phyloP scores from a whole-genome alignment of 2,329 filamentous ascomycete genomes.

The Talaromyces verruculosus region DNA sequence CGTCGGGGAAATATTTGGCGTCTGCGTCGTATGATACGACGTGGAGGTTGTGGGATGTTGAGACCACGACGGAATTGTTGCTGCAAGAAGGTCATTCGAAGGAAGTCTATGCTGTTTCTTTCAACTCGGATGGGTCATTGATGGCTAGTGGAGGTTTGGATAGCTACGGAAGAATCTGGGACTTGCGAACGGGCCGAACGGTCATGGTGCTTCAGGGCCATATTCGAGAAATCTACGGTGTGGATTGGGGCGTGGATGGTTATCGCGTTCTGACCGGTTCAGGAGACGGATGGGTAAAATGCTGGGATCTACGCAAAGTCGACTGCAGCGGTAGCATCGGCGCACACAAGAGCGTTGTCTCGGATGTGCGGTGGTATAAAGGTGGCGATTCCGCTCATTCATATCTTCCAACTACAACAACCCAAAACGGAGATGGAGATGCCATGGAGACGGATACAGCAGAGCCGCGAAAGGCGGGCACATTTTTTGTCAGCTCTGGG shows the following conservation, averaged over 20 bases:
- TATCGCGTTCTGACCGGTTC: constrained; percentile 91
- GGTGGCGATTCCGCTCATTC: constrained; percentile 72
- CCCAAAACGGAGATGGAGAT: constrained; percentile 69
- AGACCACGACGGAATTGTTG: constrained; percentile 77
- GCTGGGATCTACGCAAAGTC: constrained; percentile 94
- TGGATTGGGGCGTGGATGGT: constrained; percentile 91
- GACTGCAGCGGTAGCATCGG: constrained; percentile 80
- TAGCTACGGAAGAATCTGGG: constrained; percentile 94
- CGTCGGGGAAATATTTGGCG: constrained; percentile 82
- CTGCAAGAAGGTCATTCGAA: constrained; percentile 93
- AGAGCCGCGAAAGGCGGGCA: constrained; percentile 81
- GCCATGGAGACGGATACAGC: constrained; percentile 34
- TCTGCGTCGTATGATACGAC: constrained; percentile 95
- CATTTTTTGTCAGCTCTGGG: constrained; percentile 85
- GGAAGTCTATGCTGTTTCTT: constrained; percentile 85
- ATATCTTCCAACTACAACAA: constrained; percentile 59
- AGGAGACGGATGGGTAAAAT: constrained; percentile 93
- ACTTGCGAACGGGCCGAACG: constrained; percentile 84
- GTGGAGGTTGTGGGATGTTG: constrained; percentile 94
- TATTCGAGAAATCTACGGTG: constrained; percentile 86
- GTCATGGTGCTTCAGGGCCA: constrained; percentile 94
- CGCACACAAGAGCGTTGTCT: constrained; percentile 86
- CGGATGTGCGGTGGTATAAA: constrained; percentile 91
- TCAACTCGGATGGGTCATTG: constrained; percentile 87
- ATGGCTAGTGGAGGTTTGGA: constrained; percentile 90